Base-by-base conservation (phyloP, 179 eudicot species). In the Camellia oleifera region DNA sequence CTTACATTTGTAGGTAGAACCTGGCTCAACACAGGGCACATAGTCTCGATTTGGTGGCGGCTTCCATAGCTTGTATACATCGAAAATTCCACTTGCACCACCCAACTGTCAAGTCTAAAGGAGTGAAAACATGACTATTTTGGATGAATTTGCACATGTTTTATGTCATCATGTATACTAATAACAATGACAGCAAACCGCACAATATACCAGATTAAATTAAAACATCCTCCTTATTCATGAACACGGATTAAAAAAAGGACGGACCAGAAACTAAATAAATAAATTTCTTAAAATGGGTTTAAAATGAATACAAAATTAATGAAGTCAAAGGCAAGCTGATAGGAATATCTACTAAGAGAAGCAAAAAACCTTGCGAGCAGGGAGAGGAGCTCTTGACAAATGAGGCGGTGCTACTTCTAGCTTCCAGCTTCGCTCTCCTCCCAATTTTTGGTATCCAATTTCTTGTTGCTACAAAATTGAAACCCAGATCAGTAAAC, bases 21-120 rank as follows among this genome's bases (percentile, higher is more conserved):
- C 87, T 77, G 93, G 89, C 69, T 82, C 85, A 13, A 91, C 90
- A 86, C 99, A 96, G 26, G 94, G 99, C 65, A 87, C 84, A 81
- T 80, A 91, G 76, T 85, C 97, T 63, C 92, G 92, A 78, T 96
- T 89, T 12, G 90, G 88, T 74, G 98, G 99, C n/a, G 78, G 92
- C 87, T 94, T 95, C 97, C 98, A 94, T 81, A 96, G 79, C 87
- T 88, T 96, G 65, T 82, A 78, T 69, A 76, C 65, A 80, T 86
- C 82, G 89, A 75, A 81, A 74, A 75, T 81, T 76, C 87, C 85
- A 68, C 84, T 86, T 79, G 88, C 90, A 86, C 79, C 93, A 84
- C 83, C 84, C 85, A 90, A 87, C 98, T 91, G 94, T 89, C 88
- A 89, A 93, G 86, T 91, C 90, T 89, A 92, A 91, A 86, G 83